These are phyloP conservation scores for Aphanomyces astaci DNA, from an alignment of 352 stramenopile species.

Conservation along the genomic window DNA sequence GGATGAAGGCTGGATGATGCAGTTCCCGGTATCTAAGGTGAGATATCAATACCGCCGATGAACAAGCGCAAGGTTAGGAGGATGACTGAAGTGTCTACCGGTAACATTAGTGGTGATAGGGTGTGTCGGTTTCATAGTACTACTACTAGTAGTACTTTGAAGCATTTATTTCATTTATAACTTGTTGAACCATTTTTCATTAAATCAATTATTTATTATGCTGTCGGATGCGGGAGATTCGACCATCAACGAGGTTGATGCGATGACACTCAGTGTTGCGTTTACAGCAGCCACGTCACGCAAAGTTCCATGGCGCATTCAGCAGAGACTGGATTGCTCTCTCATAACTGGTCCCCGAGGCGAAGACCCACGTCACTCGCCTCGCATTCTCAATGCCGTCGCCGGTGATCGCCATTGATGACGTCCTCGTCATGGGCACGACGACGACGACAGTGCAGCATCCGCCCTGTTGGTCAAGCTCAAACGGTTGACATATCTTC, in stretches of 20 bases:
- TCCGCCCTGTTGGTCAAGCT: not conserved
- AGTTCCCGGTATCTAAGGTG: too few relatives aligned
- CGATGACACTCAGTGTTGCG: not conserved
- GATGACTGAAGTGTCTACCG: too few relatives aligned
- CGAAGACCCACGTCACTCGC: not conserved
- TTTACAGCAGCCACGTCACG: not conserved
- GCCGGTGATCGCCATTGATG: not conserved
- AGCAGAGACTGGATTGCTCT: not conserved
- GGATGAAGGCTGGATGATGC: too few relatives aligned
- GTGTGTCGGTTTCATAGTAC: too few relatives aligned
- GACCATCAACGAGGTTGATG: not conserved
- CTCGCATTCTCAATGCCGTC: not conserved
- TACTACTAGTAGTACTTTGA: too few relatives aligned
- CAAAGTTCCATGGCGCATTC: not conserved
- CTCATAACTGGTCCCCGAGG: not conserved
- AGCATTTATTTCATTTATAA: too few relatives aligned
- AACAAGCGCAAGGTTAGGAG: too few relatives aligned
- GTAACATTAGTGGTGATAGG: too few relatives aligned
- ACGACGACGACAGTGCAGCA: not conserved
- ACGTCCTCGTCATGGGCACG: not conserved
- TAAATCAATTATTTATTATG: too few relatives aligned
- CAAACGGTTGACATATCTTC: not conserved
- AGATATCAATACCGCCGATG: too few relatives aligned
- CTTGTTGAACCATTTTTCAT: too few relatives aligned
- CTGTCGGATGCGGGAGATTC: too few relatives aligned